phyloP scores from a whole-genome alignment of 768 basidiomycete species.

The Xanthoconium purpureum region DNA sequence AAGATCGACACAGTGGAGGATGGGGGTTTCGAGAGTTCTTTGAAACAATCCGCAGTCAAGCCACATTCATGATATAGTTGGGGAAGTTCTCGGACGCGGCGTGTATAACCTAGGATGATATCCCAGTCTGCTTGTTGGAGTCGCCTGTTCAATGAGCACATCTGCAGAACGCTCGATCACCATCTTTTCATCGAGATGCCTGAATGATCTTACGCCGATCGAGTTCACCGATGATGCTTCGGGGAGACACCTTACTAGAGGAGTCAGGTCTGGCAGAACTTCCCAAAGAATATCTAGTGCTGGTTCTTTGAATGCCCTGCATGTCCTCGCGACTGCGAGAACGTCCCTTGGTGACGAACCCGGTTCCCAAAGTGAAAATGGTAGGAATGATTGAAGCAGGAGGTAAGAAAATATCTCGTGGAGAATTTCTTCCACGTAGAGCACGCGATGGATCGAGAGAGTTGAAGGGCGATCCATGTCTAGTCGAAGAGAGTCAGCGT shows the following conservation, averaged over 20 bases:
- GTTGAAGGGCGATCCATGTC: too few species aligned
- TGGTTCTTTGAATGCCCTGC: conserved; percentile 11
- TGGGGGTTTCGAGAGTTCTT: conserved; percentile 1
- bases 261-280: conserved; percentile 5
- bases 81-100: conserved; percentile 8
- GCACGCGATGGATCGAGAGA: neutral
- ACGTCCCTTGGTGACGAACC: neutral
- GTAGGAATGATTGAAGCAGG: neutral
- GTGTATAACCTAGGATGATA: conserved; percentile 6
- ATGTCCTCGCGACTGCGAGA: conserved; percentile 7
- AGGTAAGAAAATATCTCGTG: neutral
- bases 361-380: neutral
- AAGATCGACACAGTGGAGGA: neutral
- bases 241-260: conserved; percentile 12
- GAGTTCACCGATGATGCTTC: neutral
- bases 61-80: neutral
- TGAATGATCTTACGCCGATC: conserved; percentile 2
- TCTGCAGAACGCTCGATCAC: neutral
- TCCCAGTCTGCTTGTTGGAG: conserved; percentile 6
- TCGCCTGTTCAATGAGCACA: neutral
- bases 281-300: conserved; percentile 11
- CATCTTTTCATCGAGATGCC: too few species aligned
- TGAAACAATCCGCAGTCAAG: neutral
- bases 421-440: neutral
- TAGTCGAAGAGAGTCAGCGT: too few species aligned